Evolutionary conservation across 163 green algal genomes (phyloP).

Genomic region (Chlorella variabilis): DNA sequence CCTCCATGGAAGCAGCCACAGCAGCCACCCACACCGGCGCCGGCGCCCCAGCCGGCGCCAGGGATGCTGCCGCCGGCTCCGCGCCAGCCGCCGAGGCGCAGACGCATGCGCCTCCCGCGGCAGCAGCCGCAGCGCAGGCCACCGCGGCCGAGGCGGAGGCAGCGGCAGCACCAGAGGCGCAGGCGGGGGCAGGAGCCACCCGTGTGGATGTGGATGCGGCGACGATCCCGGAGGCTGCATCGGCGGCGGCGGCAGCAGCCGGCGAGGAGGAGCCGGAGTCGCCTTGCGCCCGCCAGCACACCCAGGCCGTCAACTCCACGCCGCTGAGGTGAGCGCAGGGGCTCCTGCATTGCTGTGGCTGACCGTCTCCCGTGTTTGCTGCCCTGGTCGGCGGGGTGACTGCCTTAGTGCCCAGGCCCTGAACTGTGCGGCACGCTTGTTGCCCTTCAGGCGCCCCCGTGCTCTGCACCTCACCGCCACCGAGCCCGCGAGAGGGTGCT

Average conservation of each 20-base stretch:
- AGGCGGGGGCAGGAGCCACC: neutral
- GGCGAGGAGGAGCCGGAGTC: neutral
- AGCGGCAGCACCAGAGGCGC: neutral
- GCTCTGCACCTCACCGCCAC: no score
- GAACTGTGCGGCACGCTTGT: no score
- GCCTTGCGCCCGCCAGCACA: neutral
- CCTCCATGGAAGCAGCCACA: neutral
- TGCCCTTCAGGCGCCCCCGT: no score
- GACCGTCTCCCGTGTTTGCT: no score
- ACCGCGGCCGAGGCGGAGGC: neutral
- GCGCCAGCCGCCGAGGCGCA: neutral
- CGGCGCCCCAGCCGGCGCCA: neutral
- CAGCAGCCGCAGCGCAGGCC: neutral
- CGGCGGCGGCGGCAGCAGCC: neutral
- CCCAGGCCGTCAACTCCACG: neutral
- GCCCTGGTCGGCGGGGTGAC: no score
- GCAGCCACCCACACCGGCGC: no score
- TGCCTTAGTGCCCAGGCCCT: no score
- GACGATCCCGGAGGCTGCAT: neutral
- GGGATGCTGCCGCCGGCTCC: no score
- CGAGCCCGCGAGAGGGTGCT: no score
- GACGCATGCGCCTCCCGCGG: neutral
- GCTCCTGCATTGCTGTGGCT: neutral
- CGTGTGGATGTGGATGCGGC: neutral
- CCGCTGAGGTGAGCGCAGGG: neutral